Percentiles rank a stretch among this genome's conserved stretches.
phyloP scores from a whole-genome alignment of 441 rosid genomes.

The Croton setiger region DNA sequence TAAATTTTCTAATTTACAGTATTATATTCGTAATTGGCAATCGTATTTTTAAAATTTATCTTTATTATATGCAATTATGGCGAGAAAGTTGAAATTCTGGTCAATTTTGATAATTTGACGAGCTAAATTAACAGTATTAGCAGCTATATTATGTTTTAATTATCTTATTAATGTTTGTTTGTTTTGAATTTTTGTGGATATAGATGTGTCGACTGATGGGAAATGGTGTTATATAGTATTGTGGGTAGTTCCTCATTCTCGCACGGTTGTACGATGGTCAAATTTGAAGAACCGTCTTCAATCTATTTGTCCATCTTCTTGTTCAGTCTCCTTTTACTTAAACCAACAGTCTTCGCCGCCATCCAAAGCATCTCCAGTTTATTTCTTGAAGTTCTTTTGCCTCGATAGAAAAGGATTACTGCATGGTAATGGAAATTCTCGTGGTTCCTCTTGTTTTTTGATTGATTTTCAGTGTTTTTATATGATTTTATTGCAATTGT shows the following conservation, averaged over 20 bases:
- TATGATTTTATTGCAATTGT: conserved; percentile 10
- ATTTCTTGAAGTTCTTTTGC: conserved; percentile 69
- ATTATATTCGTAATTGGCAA: not conserved
- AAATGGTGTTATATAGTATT: conserved; percentile 76
- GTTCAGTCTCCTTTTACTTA: conserved; percentile 41
- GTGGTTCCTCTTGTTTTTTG: not conserved
- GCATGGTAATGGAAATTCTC: conserved; percentile 45
- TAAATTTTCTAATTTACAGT: too few species aligned
- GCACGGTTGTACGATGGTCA: conserved; percentile 56
- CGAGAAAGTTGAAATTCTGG: too few species aligned
- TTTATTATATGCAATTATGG: too few species aligned
- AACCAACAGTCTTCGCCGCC: conserved; percentile 32
- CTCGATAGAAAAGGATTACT: conserved; percentile 59
- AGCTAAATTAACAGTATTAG: too few species aligned
- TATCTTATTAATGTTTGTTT: too few species aligned
- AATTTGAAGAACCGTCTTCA: conserved; percentile 63
- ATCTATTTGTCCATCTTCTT: conserved; percentile 56
- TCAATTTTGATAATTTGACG: not conserved
- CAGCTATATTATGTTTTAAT: too few species aligned
- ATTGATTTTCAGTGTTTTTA: not conserved
- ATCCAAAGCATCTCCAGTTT: conserved; percentile 44
- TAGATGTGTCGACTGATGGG: conserved; percentile 91
- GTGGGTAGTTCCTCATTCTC: conserved; percentile 63
- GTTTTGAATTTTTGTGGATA: conserved; percentile 9
- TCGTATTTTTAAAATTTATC: too few species aligned